Conservation (phyloP, 2,329 filamentous ascomycete genomes). For the Penicillium olsonii region DNA sequence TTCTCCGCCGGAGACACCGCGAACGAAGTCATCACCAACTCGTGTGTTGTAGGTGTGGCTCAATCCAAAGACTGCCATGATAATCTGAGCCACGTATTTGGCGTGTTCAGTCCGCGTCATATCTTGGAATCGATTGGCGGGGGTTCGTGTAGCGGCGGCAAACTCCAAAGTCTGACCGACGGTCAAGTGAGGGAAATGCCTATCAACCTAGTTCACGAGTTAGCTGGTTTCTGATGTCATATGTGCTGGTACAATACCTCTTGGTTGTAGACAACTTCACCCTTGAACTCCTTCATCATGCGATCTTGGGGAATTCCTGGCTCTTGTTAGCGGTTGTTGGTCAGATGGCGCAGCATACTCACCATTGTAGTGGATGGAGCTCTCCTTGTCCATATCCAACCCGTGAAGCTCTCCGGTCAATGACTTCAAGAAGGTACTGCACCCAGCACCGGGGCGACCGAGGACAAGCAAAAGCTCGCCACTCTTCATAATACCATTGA, state of each 20-base stretch:
- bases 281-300: slow-evolving; percentile 40
- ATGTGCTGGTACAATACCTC: slow-evolving; percentile 43
- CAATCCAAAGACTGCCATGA: slow-evolving; percentile 43
- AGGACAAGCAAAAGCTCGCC: slow-evolving; percentile 56
- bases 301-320: slow-evolving; percentile 25
- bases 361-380: slow-evolving; percentile 79
- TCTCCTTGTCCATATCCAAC: slow-evolving; percentile 66
- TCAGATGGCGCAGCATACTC: slow-evolving; percentile 16
- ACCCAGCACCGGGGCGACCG: slow-evolving; percentile 52
- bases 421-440: slow-evolving; percentile 80
- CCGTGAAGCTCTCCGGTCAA: slow-evolving; percentile 79
- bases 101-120: slow-evolving; percentile 40
- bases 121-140: slow-evolving; percentile 29
- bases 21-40: slow-evolving; percentile 55
- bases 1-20: slow-evolving; percentile 62
- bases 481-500: slow-evolving; percentile 59
- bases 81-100: slow-evolving; percentile 44
- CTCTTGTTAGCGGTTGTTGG: neutral
- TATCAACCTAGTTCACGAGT: slow-evolving; percentile 63
- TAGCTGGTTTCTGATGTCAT: neutral
- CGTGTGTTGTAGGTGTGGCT: slow-evolving; percentile 53
- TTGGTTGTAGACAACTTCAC: slow-evolving; percentile 39
- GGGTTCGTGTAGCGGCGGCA: slow-evolving; percentile 66
- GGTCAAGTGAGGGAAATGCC: slow-evolving; percentile 64
- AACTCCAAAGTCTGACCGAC: slow-evolving; percentile 78